These are phyloP conservation scores for Daldinia bambusicola DNA, from an alignment of 495 filamentous ascomycete genomes.

Conservation along the genomic window DNA sequence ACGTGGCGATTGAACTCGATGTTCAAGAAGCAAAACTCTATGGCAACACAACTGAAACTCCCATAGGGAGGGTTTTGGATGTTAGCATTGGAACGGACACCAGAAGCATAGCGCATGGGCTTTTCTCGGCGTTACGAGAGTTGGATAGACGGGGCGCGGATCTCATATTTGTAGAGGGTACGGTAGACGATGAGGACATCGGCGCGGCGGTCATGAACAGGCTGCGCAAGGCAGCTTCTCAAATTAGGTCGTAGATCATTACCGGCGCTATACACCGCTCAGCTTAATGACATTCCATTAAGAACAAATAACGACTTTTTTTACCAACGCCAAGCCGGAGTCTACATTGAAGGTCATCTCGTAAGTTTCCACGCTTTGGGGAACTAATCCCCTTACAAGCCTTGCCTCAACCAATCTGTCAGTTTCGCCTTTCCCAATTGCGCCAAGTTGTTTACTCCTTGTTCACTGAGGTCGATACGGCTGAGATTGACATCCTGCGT, in stretches of 20 bases:
- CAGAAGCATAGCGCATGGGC: constrained; percentile 78
- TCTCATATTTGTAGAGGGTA: constrained; percentile 91
- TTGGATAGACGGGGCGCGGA: constrained; percentile 82
- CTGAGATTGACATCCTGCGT: constrained; percentile 90
- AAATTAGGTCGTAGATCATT: constrained; percentile 57
- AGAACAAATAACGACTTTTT: constrained; percentile 46
- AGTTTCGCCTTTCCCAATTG: constrained; percentile 94
- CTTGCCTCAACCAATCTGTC: constrained; percentile 89
- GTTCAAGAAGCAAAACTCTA: constrained; percentile 50
- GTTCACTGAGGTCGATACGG: constrained; percentile 94
- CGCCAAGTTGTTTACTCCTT: constrained; percentile 93
- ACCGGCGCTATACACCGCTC: constrained; percentile 12
- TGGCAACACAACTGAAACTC: constrained; percentile 33
- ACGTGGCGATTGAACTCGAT: constrained; percentile 43
- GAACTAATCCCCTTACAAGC: constrained; percentile 56
- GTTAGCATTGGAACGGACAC: constrained; percentile 73
- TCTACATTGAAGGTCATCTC: constrained; percentile 33
- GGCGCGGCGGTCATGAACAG: constrained; percentile 98
- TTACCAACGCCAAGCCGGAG: constrained; percentile 47
- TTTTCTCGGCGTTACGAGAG: constrained; percentile 88
- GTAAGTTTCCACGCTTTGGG: constrained; percentile 13
- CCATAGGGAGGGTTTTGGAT: constrained; percentile 59
- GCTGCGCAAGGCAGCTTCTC: constrained; percentile 83
- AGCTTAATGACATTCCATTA: constrained; percentile 37
- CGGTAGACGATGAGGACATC: constrained; percentile 80